Evolutionary conservation across 495 filamentous ascomycete genomes (phyloP), one percentile per base, ranked within the genome.

Genomic region (Xylaria palmicola): DNA sequence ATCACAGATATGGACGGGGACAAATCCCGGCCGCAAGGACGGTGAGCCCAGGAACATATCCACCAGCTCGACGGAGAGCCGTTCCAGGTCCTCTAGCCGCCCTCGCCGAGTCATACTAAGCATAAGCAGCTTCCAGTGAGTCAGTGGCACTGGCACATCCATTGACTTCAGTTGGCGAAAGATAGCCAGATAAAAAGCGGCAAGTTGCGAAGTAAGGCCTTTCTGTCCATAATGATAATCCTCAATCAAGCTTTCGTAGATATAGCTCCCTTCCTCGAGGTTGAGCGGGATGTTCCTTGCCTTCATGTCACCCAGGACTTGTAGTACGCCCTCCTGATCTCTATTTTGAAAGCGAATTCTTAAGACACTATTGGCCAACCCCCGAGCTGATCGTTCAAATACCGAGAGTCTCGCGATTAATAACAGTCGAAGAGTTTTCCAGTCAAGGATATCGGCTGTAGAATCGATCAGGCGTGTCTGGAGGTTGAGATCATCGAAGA

Each of bases 401-500:
- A 58, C 54, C n/a, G 64, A 51, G 13, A 73, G 41, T 37, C 60
- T 68, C 7, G 73, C 67, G 27, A 61, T 67, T 9, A 72, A 12
- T 7, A 78, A 47, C 10, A 75, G 64, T 29, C 66, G 65, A 34
- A 68, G 69, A 26, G 59, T 67, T 12, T 59, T 63, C 70, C 68
- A 73, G 41, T 75, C 74, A 6, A 65, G 65, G 10, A 62, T 56
- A 3, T 52, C 51, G 2, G 62, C 48, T 4, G 70, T 66, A 5
- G 67, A 64, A 6, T 60, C 44, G 15, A 75, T 22, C 20, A 75
- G 62, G 1, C 22, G 49, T 9, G 86, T 81, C 65, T 90, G 89
- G 2, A 86, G 64, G 1, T 74, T 40, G 0, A 48, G 47, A 69
- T 96, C 86, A 55, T 91, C 89, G 24, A 90, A 83, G 4, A 83